Evolutionary conservation across 2,329 filamentous ascomycete genomes (phyloP).

Genomic region (Apiospora malaysiana): DNA sequence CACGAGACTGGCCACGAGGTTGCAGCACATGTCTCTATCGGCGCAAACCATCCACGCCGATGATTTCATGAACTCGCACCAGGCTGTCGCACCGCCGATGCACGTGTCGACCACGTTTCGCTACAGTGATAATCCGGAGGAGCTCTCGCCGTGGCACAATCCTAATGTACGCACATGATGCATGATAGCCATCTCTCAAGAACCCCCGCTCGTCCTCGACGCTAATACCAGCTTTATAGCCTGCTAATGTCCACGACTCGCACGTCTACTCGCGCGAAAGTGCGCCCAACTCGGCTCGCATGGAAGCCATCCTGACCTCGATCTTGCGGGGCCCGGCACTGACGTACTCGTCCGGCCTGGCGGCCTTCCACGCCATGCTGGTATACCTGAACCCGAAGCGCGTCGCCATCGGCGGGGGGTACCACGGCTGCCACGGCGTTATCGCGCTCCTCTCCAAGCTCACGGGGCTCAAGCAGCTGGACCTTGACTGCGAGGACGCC

Average conservation of each 20-base stretch:
- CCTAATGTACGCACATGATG: constrained; percentile 54
- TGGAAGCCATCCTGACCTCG: constrained; percentile 81
- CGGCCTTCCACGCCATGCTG: constrained; percentile 87
- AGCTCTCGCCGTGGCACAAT: constrained; percentile 61
- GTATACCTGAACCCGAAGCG: constrained; percentile 83
- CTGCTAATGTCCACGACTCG: constrained; percentile 59
- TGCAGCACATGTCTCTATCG: constrained; percentile 59
- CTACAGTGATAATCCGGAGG: constrained; percentile 73
- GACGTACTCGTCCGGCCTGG: constrained; percentile 84
- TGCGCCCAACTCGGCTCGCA: constrained; percentile 80
- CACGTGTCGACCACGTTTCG: constrained; percentile 93
- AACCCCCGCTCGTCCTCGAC: not conserved
- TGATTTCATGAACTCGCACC: constrained; percentile 73
- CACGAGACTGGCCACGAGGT: constrained; percentile 38
- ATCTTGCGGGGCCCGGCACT: constrained; percentile 73
- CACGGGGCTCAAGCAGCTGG: constrained; percentile 74
- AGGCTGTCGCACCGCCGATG: constrained; percentile 85
- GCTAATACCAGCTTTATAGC: constrained; percentile 41
- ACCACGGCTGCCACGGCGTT: constrained; percentile 93
- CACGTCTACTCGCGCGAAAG: constrained; percentile 86
- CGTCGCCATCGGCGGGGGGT: constrained; percentile 83
- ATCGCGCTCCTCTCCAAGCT: constrained; percentile 76
- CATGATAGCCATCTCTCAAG: not conserved
- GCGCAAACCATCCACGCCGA: constrained; percentile 84
- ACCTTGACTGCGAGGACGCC: constrained; percentile 70